Evolutionary conservation across 2,329 filamentous ascomycete genomes (phyloP).

Genomic region (Aspergillus cejpii): DNA sequence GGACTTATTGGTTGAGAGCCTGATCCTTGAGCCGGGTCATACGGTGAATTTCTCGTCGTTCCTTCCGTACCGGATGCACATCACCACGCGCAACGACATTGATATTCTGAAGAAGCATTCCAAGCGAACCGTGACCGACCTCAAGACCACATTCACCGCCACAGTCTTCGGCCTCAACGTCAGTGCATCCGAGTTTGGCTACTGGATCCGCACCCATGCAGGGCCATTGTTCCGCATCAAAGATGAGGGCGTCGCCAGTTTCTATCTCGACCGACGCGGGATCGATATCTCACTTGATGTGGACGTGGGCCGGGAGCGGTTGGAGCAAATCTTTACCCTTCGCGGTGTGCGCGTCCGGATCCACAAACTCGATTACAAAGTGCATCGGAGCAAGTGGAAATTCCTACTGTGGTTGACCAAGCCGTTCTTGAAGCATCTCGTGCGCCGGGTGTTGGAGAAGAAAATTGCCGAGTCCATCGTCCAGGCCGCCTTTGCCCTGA

Average conservation of each 20-base stretch:
- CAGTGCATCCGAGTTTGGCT: conserved; percentile 79
- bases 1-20: conserved; percentile 80
- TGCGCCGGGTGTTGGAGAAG: conserved; percentile 71
- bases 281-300: conserved; percentile 81
- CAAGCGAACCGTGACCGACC: conserved; percentile 56
- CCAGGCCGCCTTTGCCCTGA: conserved; percentile 63
- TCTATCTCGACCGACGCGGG: conserved; percentile 77
- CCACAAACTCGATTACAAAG: conserved; percentile 75
- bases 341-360: conserved; percentile 70
- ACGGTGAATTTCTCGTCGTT: conserved; percentile 84
- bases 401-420: conserved; percentile 77
- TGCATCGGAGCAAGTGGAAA: conserved; percentile 64
- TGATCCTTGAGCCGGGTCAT: conserved; percentile 79
- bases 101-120: conserved; percentile 74
- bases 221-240: conserved; percentile 62
- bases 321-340: conserved; percentile 76
- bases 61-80: conserved; percentile 71
- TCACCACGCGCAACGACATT: conserved; percentile 79
- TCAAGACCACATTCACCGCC: conserved; percentile 67
- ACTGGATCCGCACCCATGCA: conserved; percentile 75
- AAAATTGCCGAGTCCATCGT: conserved; percentile 67
- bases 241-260: conserved; percentile 78
- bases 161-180: conserved; percentile 77
- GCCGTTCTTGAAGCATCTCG: conserved; percentile 71
- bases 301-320: conserved; percentile 67